These are phyloP conservation scores for Cyberlindnera sargentensis DNA, from an alignment of 805 yeast genomes.

Conservation along the genomic window DNA sequence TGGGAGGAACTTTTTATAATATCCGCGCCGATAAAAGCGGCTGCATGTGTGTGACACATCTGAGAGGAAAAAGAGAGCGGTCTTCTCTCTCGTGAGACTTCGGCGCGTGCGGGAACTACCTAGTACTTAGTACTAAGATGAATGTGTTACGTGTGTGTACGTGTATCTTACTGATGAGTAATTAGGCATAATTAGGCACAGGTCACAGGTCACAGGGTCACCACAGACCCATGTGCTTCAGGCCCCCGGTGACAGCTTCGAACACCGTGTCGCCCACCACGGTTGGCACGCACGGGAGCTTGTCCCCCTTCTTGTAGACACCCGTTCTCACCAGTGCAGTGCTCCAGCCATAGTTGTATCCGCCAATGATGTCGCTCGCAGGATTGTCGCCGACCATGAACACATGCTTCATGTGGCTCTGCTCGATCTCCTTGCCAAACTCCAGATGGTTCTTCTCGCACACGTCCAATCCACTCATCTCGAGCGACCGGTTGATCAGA, in stretches of 20 bases:
- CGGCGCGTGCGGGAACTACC: too few relatives aligned
- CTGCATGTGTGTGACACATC: too few relatives aligned
- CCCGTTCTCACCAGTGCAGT: slow-evolving; percentile 83
- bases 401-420: slow-evolving; percentile 49
- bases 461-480: slow-evolving; percentile 23
- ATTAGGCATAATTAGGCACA: too few relatives aligned
- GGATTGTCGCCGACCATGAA: slow-evolving; percentile 98
- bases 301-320: slow-evolving; percentile 58
- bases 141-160: too few relatives aligned
- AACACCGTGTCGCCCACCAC: slow-evolving; percentile 43
- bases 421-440: slow-evolving; percentile 17
- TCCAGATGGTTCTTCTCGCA: slow-evolving; percentile 2
- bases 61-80: too few relatives aligned
- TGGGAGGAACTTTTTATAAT: too few relatives aligned
- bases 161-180: too few relatives aligned
- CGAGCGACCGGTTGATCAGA: slow-evolving; percentile 31
- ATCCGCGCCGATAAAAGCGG: too few relatives aligned
- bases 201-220: too few relatives aligned
- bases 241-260: slow-evolving; percentile 36
- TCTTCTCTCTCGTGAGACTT: too few relatives aligned
- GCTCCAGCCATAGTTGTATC: slow-evolving; percentile 82
- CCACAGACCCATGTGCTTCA: slow-evolving; percentile 15
- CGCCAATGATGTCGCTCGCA: slow-evolving; percentile 86
- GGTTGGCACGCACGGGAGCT: slow-evolving; percentile 40
- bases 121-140: too few relatives aligned